Percentiles rank a stretch among this genome's conserved stretches.
Conservation (phyloP, 306 rosid genomes). For the Glycine soja region DNA sequence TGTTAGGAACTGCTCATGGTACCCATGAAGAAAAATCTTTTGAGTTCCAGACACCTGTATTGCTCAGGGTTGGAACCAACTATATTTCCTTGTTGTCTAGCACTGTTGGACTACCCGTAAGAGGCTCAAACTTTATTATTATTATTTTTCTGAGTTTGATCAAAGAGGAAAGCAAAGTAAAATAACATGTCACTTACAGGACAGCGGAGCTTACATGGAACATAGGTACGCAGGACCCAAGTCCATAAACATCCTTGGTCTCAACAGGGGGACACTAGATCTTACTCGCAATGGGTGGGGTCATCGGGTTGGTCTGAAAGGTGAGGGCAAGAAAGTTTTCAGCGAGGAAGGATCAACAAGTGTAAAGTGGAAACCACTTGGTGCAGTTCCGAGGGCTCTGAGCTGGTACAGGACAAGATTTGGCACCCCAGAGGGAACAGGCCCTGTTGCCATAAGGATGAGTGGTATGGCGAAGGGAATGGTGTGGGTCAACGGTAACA, state of each 20-base stretch:
- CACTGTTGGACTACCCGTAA: slow-evolving; percentile 82
- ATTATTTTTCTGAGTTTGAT: neutral
- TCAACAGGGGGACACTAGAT: slow-evolving; percentile 68
- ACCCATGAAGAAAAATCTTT: slow-evolving; percentile 69
- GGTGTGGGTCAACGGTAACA: slow-evolving; percentile 79
- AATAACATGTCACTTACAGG: slow-evolving; percentile 48
- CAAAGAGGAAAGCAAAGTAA: too few species aligned
- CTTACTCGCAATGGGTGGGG: slow-evolving; percentile 71
- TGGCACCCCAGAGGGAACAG: slow-evolving; percentile 70
- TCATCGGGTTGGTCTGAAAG: slow-evolving; percentile 67
- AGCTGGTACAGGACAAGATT: slow-evolving; percentile 87
- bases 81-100: slow-evolving; percentile 60
- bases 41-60: slow-evolving; percentile 48
- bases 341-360: slow-evolving; percentile 58
- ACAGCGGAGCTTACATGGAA: slow-evolving; percentile 98
- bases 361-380: slow-evolving; percentile 53
- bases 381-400: slow-evolving; percentile 46
- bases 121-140: slow-evolving; percentile 35
- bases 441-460: slow-evolving; percentile 81
- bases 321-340: slow-evolving; percentile 57
- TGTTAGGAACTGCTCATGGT: slow-evolving; percentile 72
- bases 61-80: slow-evolving; percentile 62
- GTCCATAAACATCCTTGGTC: slow-evolving; percentile 58
- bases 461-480: slow-evolving; percentile 83
- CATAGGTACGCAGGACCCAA: slow-evolving; percentile 82